Evolutionary conservation across 2,329 filamentous ascomycete species (phyloP).

Genomic region (Diaporthe ilicicola): DNA sequence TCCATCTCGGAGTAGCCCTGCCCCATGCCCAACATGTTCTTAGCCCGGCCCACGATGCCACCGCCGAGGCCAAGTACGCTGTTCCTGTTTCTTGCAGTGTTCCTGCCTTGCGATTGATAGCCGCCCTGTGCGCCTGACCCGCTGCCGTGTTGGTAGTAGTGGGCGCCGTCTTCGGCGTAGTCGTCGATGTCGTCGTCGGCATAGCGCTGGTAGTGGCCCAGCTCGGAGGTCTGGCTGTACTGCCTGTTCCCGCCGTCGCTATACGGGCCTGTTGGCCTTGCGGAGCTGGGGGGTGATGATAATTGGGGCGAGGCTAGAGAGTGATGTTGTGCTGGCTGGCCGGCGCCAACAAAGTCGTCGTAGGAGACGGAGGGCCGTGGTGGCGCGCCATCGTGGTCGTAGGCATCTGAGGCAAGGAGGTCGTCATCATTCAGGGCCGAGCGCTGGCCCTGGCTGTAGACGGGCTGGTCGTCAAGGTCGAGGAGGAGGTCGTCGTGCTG

Average conservation of each 20-base stretch:
- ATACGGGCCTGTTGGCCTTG: conserved; percentile 52
- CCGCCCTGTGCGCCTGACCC: conserved; percentile 58
- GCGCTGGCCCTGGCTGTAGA: conserved; percentile 79
- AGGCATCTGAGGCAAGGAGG: conserved; percentile 77
- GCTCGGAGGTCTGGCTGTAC: conserved; percentile 79
- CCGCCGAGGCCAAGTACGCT: conserved; percentile 89
- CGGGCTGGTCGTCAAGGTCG: conserved; percentile 76
- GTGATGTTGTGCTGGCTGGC: conserved; percentile 49
- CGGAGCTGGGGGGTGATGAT: conserved; percentile 48
- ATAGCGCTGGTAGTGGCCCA: conserved; percentile 91
- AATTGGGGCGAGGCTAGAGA: conserved; percentile 38
- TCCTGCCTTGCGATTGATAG: conserved; percentile 52
- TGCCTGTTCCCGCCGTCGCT: conserved; percentile 47
- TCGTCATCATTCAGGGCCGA: conserved; percentile 85
- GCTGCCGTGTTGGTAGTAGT: conserved; percentile 82
- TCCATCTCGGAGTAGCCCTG: conserved; percentile 98
- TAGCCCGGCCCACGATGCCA: conserved; percentile 85
- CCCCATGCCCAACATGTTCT: conserved; percentile 89
- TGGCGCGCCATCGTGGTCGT: conserved; percentile 70
- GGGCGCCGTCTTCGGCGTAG: conserved; percentile 78
- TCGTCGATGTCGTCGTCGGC: conserved; percentile 83
- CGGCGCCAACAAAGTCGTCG: conserved; percentile 88
- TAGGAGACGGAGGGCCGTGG: conserved; percentile 89
- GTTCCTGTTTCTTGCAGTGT: conserved; percentile 79
- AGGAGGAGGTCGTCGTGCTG: conserved; percentile 71